Evolutionary conservation across 2,329 filamentous ascomycete species (phyloP), one percentile per base, ranked within the genome.

Genomic region (Trichophyton equinum): DNA sequence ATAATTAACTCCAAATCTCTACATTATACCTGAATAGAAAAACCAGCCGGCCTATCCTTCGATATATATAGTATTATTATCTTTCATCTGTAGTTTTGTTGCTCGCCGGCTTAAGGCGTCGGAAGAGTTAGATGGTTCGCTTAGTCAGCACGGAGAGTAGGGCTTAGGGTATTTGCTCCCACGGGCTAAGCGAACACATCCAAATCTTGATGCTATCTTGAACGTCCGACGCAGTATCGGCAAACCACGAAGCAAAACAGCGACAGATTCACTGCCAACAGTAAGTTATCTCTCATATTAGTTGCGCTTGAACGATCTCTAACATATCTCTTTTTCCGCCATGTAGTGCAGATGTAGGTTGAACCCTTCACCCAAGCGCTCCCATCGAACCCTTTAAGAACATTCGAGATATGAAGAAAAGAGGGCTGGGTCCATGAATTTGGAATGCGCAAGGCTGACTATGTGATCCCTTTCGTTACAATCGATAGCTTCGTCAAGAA

Each of bases 271-370:
- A 72, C 72, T 74, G 74, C 75, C 75, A 74, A 68, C 72, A 78
- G 76, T 78, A 77, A 69, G 75, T 75, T 61, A 56, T 56, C 59
- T 62, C 59, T 51, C 57, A 56, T 56, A 2, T 5, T 46, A 42
- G 11, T 7, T 20, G 27, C 3, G 18, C 33, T 58, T 42, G 55
- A 62, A 63, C 59, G 60, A 63, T 18, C 61, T 61, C 82, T 85
- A 78, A 86, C 76, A 61, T 70, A 66, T 65, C 64, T 65, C 64
- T 70, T 65, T 65, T 65, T 70, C 62, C 65, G 68, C 64, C 66
- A 69, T 75, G 72, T 69, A 92, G 89, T 94, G 89, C 89, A 94
- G 86, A 94, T 94, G 88, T 92, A 85, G 87, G 87, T 75, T 64
- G 71, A 72, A 69, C 61, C 62, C 62, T 30, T 65, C 64, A 9